Evolutionary conservation across 768 basidiomycete genomes (phyloP).

Genomic region (Lactarius sp.): DNA sequence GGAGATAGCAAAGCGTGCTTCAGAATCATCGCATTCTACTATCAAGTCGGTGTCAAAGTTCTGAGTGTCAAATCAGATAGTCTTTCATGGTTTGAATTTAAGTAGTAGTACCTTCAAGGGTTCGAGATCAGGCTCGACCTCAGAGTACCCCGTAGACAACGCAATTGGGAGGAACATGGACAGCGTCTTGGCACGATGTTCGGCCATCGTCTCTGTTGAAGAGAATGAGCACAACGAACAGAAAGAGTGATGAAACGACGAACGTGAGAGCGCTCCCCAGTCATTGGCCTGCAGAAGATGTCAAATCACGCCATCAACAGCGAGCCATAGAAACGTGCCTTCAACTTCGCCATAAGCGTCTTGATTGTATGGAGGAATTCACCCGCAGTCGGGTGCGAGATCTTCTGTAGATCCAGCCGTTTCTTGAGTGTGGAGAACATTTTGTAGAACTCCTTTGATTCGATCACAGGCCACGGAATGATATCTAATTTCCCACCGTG

Average conservation of each 20-base stretch:
- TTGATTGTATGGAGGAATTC: constrained; percentile 55
- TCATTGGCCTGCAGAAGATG: constrained; percentile 48
- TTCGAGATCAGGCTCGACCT: constrained; percentile 42
- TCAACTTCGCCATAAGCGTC: constrained; percentile 63
- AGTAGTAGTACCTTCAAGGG: constrained; percentile 42
- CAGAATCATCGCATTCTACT: constrained; percentile 38
- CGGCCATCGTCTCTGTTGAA: constrained; percentile 43
- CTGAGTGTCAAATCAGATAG: constrained; percentile 29
- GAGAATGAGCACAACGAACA: background rate
- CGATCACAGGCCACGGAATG: constrained; percentile 64
- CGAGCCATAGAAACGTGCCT: constrained; percentile 34
- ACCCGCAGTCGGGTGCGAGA: constrained; percentile 48
- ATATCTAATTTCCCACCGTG: constrained; percentile 53
- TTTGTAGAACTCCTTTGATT: constrained; percentile 54
- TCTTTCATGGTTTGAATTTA: too few species aligned
- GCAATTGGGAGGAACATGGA: constrained; percentile 42
- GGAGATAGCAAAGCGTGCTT: constrained; percentile 34
- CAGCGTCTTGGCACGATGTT: constrained; percentile 40
- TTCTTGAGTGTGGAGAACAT: constrained; percentile 46
- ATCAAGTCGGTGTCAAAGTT: constrained; percentile 48
- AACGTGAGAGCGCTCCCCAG: constrained; percentile 63
- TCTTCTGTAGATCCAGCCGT: constrained; percentile 43
- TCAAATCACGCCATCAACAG: background rate
- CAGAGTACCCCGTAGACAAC: constrained; percentile 43
- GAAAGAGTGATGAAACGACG: constrained; percentile 26